Evolutionary conservation across 2,329 filamentous ascomycete species (phyloP).

Genomic region (Alternaria burnsii): DNA sequence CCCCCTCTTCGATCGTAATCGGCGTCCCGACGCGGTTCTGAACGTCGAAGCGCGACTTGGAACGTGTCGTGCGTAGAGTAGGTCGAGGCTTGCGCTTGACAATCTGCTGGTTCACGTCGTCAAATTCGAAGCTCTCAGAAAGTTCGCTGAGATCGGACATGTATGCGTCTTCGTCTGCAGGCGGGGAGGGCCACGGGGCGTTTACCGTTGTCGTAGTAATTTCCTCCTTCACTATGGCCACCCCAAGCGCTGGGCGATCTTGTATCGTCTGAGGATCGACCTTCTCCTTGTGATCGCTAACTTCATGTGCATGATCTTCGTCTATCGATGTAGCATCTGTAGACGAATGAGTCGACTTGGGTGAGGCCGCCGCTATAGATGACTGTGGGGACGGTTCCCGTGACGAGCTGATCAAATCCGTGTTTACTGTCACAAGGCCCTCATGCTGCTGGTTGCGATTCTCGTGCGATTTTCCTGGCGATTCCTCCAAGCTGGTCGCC

Average conservation of each 20-base stretch:
- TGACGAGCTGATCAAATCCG: constrained; percentile 41
- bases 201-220: constrained; percentile 40
- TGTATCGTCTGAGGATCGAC: constrained; percentile 33
- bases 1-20: constrained; percentile 32
- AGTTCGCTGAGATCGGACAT: constrained; percentile 53
- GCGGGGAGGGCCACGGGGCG: constrained; percentile 39
- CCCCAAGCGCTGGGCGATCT: constrained; percentile 36
- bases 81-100: constrained; percentile 46
- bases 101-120: constrained; percentile 48
- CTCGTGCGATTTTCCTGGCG: constrained; percentile 30
- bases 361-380: constrained; percentile 37
- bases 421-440: constrained; percentile 38
- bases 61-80: constrained; percentile 46
- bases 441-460: constrained; percentile 46
- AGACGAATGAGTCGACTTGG: constrained; percentile 44
- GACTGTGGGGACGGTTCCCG: constrained; percentile 43
- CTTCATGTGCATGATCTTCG: constrained; percentile 34
- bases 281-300: constrained; percentile 28
- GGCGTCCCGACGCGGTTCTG: constrained; percentile 43
- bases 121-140: constrained; percentile 49
- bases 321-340: constrained; percentile 52
- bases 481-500: constrained; percentile 24
- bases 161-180: constrained; percentile 41
- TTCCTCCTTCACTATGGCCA: constrained; percentile 42
- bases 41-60: constrained; percentile 42